A percentile compares a stretch with the other conserved stretches of the same genome.
Evolutionary conservation across 2,329 filamentous ascomycete genomes (phyloP).

Genomic region (Colletotrichum camelliae): DNA sequence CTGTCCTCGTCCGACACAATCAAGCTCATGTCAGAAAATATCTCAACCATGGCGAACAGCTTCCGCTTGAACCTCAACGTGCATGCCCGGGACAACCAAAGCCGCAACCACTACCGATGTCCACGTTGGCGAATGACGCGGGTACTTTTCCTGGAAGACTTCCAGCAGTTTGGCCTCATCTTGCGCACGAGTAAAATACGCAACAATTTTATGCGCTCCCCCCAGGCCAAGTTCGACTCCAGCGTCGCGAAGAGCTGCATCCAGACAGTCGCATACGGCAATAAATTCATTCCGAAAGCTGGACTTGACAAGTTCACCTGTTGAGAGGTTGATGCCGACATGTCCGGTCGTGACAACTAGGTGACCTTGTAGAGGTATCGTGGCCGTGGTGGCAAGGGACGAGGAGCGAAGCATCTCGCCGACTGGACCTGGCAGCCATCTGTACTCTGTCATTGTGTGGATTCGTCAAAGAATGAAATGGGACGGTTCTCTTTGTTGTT

Average conservation of each 20-base stretch:
- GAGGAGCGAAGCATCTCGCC: not conserved
- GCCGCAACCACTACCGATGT: slow-evolving; percentile 23
- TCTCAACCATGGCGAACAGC: not conserved
- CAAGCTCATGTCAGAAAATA: not conserved
- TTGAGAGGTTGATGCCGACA: slow-evolving; percentile 22
- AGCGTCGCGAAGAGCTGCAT: slow-evolving; percentile 21
- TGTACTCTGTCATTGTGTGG: not conserved
- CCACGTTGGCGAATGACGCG: slow-evolving; percentile 18
- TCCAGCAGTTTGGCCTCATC: slow-evolving; percentile 18
- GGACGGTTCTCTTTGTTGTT: not conserved
- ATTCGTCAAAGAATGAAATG: not conserved
- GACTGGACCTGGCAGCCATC: not conserved
- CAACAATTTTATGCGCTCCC: slow-evolving; percentile 21
- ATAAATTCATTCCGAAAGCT: slow-evolving; percentile 20
- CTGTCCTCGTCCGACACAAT: no score
- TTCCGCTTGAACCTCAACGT: slow-evolving; percentile 24
- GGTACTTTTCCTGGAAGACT: slow-evolving; percentile 14
- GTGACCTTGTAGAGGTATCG: slow-evolving; percentile 3
- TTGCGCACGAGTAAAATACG: slow-evolving; percentile 20
- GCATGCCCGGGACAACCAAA: slow-evolving; percentile 22
- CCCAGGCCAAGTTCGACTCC: slow-evolving; percentile 17
- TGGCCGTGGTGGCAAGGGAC: slow-evolving; percentile 19
- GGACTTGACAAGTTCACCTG: slow-evolving; percentile 17
- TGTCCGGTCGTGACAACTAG: slow-evolving; percentile 21
- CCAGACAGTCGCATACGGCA: slow-evolving; percentile 22